Percentiles rank a stretch among this genome's conserved stretches.
phyloP scores from a whole-genome alignment of 2,329 filamentous ascomycete genomes.

The Metarhizium humberi region DNA sequence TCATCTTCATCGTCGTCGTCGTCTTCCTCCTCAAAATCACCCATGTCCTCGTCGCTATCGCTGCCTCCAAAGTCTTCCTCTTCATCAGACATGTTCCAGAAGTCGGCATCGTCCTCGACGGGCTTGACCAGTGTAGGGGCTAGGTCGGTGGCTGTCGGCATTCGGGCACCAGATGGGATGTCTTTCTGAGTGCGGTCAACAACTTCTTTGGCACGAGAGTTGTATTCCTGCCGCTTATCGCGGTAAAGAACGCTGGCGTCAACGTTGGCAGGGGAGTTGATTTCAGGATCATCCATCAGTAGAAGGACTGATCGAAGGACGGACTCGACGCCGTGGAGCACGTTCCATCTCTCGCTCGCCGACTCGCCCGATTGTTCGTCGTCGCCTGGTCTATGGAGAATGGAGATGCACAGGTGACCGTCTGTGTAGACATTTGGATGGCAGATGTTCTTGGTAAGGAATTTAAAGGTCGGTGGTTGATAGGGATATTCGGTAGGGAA shows the following conservation, averaged over 20 bases:
- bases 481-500: constrained; percentile 89
- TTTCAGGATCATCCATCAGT: constrained; percentile 87
- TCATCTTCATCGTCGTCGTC: constrained; percentile 43
- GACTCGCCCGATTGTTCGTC: constrained; percentile 86
- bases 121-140: constrained; percentile 50
- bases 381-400: constrained; percentile 85
- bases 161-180: constrained; percentile 68
- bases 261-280: constrained; percentile 88
- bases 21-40: constrained; percentile 50
- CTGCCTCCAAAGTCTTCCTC: constrained; percentile 72
- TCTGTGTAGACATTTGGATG: constrained; percentile 93
- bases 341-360: constrained; percentile 88
- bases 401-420: constrained; percentile 90
- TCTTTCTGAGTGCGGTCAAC: constrained; percentile 68
- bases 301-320: constrained; percentile 88
- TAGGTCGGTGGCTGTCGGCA: constrained; percentile 67
- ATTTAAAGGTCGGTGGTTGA: constrained; percentile 80
- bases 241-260: constrained; percentile 83
- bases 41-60: constrained; percentile 55
- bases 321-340: constrained; percentile 87
- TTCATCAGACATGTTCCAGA: constrained; percentile 70
- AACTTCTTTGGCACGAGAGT: constrained; percentile 56
- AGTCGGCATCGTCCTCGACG: constrained; percentile 64
- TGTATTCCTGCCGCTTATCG: constrained; percentile 61
- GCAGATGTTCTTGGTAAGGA: constrained; percentile 63